Evolutionary conservation across 768 basidiomycete species (phyloP), one percentile per base, ranked within the genome.

Genomic region (Melanogaster broomeanus): DNA sequence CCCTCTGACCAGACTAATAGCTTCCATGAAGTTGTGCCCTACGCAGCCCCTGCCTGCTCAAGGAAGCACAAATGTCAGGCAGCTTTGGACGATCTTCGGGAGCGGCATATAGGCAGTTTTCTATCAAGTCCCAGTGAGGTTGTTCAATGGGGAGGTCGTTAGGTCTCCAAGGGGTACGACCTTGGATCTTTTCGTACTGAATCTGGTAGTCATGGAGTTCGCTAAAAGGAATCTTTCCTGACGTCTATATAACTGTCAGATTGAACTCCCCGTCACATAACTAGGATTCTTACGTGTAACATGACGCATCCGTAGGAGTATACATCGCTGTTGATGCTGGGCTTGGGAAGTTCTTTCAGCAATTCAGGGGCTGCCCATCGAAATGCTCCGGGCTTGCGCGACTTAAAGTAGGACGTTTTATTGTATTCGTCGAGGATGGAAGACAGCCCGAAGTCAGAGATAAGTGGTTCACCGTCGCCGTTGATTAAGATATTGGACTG

Each of bases 381-480:
- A 1, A 55, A 15, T 18, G 54, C 51, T 0, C 54, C 59, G 11
- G 50, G 50, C 30, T 21, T 48, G 42, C 45, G 42, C 12, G 54
- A 53, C 9, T 37, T 48, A 28, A 43, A 61, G 31, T 59, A 67
- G 28, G 60, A 59, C 11, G 60, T 49, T 18, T 64, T 59, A 25
- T 69, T 62, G 52, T 72, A 61, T 50, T 75, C 71, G 16, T 61
- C 60, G n/a, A 70, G 61, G 48, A 77, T 67, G 24, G 57, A 71
- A 16, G 75, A 77, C 6, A 78, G 59, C 1, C 77, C 77, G 49
- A 77, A 78, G 48, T 78, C 77, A 40, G 71, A 28, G 8, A 56
- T 39, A 8, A 46, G 28, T 1, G 45, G 45, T 34, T 53, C 40
- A 21, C 45, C 54, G 9, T n/a, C 21, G 18, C 2, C 16, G 9